Percentiles rank a stretch among this genome's conserved stretches.
Evolutionary conservation across 2,329 filamentous ascomycete genomes (phyloP).

Genomic region (Fusarium graminum): DNA sequence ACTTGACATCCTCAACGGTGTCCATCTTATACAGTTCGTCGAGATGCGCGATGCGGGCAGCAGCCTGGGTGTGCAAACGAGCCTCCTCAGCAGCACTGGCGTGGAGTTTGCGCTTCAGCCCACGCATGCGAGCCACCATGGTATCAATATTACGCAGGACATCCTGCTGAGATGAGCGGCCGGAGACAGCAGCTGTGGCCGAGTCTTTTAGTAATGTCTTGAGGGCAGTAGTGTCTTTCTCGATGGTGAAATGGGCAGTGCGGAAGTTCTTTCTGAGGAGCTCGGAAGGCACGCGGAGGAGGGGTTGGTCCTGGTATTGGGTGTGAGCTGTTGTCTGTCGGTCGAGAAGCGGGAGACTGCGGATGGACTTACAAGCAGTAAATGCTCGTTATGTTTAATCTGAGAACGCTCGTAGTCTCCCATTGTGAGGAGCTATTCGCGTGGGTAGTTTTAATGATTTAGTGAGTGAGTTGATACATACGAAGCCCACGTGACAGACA

Average conservation of each 20-base stretch:
- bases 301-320: constrained; percentile 83
- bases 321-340: constrained; percentile 13
- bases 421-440: constrained; percentile 58
- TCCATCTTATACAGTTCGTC: constrained; percentile 83
- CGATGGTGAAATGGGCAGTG: constrained; percentile 80
- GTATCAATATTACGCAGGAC: constrained; percentile 85
- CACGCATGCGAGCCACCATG: constrained; percentile 88
- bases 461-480: background rate
- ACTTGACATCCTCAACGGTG: constrained; percentile 89
- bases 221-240: constrained; percentile 75
- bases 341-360: constrained; percentile 11
- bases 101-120: constrained; percentile 88
- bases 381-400: constrained; percentile 80
- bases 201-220: constrained; percentile 72
- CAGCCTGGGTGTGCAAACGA: constrained; percentile 79
- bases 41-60: constrained; percentile 83
- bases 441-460: background rate
- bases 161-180: constrained; percentile 72
- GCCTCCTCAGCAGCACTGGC: constrained; percentile 83
- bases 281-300: constrained; percentile 92
- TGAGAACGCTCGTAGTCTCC: constrained; percentile 72
- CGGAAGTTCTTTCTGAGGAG: constrained; percentile 96
- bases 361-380: constrained; percentile 71
- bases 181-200: constrained; percentile 75
- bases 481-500: background rate